These are phyloP conservation scores for Nakaseomyces delphensis DNA, from an alignment of 1,139 yeast species.

Conservation along the genomic window DNA sequence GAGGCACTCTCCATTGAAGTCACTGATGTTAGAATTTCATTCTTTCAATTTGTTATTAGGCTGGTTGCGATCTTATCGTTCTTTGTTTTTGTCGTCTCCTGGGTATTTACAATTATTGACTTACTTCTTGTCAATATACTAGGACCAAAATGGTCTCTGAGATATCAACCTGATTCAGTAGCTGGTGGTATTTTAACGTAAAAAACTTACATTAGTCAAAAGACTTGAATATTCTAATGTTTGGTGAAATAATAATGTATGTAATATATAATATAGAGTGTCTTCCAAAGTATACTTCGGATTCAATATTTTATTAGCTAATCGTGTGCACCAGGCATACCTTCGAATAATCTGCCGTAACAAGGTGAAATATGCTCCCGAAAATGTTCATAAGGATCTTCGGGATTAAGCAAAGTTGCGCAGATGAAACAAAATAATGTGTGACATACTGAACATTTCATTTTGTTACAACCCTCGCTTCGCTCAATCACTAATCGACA, in stretches of 20 bases:
- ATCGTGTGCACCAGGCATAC: conserved; percentile 39
- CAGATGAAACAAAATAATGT: conserved; percentile 52
- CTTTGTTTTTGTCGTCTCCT: conserved; percentile 31
- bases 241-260: neutral
- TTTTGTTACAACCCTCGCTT: conserved; percentile 60
- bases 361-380: conserved; percentile 39
- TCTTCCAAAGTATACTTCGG: too few relatives aligned
- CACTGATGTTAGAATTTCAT: conserved; percentile 64
- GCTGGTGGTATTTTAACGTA: conserved; percentile 20
- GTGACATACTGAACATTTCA: conserved; percentile 48
- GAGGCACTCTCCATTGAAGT: conserved; percentile 74
- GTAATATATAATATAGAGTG: too few relatives aligned
- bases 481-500: conserved; percentile 50
- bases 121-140: conserved; percentile 27
- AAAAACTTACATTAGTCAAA: conserved; percentile 9
- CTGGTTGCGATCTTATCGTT: conserved; percentile 55
- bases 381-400: conserved; percentile 50
- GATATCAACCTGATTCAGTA: conserved; percentile 25
- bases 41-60: conserved; percentile 67
- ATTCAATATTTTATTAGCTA: too few relatives aligned
- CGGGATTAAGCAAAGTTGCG: conserved; percentile 36
- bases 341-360: conserved; percentile 47
- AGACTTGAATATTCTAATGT: neutral
- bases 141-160: conserved; percentile 32
- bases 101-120: conserved; percentile 31